These are phyloP conservation scores for Thraustochytrium sp. DNA, from an alignment of 352 stramenopile genomes.

Conservation along the genomic window DNA sequence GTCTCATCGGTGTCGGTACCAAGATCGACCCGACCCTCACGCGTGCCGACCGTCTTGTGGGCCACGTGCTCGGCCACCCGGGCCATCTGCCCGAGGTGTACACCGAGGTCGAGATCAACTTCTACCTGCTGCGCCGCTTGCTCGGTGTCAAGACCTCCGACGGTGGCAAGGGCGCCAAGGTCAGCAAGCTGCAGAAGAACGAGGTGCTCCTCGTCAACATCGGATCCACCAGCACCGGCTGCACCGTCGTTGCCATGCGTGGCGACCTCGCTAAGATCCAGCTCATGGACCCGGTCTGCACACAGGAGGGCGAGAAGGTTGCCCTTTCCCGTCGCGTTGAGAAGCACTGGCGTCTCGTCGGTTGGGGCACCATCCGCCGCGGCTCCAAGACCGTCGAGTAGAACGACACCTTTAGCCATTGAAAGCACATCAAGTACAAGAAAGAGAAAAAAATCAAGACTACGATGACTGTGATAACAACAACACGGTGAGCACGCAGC, in stretches of 20 bases:
- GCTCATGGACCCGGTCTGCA: conserved; percentile 98
- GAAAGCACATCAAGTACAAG: background rate
- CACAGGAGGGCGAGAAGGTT: conserved; percentile 99
- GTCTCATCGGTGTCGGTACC: conserved; percentile 98
- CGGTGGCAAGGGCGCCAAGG: conserved; percentile 96
- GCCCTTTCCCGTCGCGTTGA: conserved; percentile 97
- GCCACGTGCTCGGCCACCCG: conserved; percentile 81
- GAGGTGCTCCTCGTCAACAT: conserved; percentile 99
- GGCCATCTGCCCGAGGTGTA: conserved; percentile 97
- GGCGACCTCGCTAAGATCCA: conserved; percentile 97
- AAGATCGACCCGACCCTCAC: conserved; percentile 98
- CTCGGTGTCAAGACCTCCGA: conserved; percentile 98
- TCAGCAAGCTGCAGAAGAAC: conserved; percentile 95
- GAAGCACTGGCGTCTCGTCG: conserved; percentile 99
- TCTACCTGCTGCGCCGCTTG: conserved; percentile 97
- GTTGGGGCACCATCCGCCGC: conserved; percentile 97
- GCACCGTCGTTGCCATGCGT: conserved; percentile 78
- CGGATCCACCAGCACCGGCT: conserved; percentile 95
- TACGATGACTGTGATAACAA: too few relatives aligned
- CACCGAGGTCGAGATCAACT: conserved; percentile 97
- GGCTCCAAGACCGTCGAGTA: conserved; percentile 70
- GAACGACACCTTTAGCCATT: background rate
- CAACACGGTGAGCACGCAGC: too few relatives aligned
- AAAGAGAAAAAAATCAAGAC: too few relatives aligned
- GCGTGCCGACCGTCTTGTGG: conserved; percentile 96